A percentile compares a stretch with the other conserved stretches of the same genome.
Evolutionary conservation across 2,329 filamentous ascomycete species (phyloP).

Genomic region (Sporothrix protearum): DNA sequence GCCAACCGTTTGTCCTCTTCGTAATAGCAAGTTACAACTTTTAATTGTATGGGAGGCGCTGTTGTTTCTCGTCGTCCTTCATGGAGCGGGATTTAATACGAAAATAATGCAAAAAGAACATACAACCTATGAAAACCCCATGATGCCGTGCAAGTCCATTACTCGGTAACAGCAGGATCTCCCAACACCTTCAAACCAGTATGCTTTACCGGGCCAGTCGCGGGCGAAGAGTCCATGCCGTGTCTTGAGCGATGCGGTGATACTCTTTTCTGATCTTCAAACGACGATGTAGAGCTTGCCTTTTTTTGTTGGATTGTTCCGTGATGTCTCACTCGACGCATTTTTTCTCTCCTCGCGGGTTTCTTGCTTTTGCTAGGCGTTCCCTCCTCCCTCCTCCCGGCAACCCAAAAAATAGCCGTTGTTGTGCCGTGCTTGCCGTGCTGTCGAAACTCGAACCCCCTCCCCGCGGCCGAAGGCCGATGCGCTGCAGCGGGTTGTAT

Average conservation of each 20-base stretch:
- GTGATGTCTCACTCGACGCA: no score
- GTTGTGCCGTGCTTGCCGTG: not conserved
- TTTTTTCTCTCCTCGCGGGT: not conserved
- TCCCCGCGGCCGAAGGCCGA: not conserved
- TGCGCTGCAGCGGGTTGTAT: slow-evolving; percentile 9
- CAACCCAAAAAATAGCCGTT: not conserved
- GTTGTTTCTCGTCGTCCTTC: not conserved
- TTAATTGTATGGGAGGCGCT: not conserved
- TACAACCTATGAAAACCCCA: not conserved
- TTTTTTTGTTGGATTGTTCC: not conserved
- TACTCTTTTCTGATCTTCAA: not conserved
- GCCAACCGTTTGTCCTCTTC: not conserved
- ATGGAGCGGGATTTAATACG: not conserved
- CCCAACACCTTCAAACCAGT: not conserved
- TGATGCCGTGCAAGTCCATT: not conserved
- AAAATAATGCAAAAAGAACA: slow-evolving; percentile 4
- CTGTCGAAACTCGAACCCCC: not conserved
- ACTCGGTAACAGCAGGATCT: not conserved
- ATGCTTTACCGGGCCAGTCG: slow-evolving; percentile 7
- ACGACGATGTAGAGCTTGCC: not conserved
- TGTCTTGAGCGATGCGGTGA: not conserved
- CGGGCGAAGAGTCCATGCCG: not conserved
- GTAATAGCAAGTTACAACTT: not conserved
- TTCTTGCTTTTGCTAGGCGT: not conserved
- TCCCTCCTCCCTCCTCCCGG: no score